phyloP scores from a whole-genome alignment of 2,329 filamentous ascomycete genomes.

The Aureobasidium sp. region DNA sequence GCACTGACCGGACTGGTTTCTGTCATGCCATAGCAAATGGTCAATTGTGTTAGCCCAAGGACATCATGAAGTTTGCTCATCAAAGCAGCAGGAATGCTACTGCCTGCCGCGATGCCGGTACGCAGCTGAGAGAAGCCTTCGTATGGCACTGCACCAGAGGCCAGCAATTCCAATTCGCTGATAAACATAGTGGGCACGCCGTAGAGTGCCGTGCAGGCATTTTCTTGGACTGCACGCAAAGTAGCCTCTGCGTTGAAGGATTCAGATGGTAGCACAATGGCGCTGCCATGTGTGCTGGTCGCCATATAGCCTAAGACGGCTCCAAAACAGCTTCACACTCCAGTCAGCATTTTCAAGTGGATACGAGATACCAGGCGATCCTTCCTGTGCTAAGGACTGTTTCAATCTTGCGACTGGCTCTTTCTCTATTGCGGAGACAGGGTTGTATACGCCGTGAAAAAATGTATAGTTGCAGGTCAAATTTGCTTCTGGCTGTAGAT shows the following conservation, averaged over 20 bases:
- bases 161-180: slow-evolving; percentile 74
- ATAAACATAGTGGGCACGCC: slow-evolving; percentile 93
- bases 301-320: slow-evolving; percentile 93
- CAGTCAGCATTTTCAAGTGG: not conserved
- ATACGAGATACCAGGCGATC: no score
- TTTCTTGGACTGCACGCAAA: slow-evolving; percentile 56
- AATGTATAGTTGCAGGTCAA: no score
- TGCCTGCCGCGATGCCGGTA: slow-evolving; percentile 90
- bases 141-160: slow-evolving; percentile 37
- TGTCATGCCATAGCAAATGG: slow-evolving; percentile 96
- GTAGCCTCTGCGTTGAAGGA: slow-evolving; percentile 75
- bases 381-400: no score
- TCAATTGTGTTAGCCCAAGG: slow-evolving; percentile 72
- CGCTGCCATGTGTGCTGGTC: slow-evolving; percentile 72
- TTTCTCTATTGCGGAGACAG: no score
- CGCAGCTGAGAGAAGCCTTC: slow-evolving; percentile 44
- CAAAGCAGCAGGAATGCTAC: slow-evolving; percentile 71
- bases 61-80: slow-evolving; percentile 68
- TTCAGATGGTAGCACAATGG: slow-evolving; percentile 78
- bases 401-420: no score
- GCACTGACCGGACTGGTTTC: slow-evolving; percentile 69
- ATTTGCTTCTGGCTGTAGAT: no score
- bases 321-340: slow-evolving; percentile 63
- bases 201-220: slow-evolving; percentile 64
- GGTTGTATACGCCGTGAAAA: no score